Base-by-base conservation (phyloP, 345 rosid species). In the Pelargonium nanum region DNA sequence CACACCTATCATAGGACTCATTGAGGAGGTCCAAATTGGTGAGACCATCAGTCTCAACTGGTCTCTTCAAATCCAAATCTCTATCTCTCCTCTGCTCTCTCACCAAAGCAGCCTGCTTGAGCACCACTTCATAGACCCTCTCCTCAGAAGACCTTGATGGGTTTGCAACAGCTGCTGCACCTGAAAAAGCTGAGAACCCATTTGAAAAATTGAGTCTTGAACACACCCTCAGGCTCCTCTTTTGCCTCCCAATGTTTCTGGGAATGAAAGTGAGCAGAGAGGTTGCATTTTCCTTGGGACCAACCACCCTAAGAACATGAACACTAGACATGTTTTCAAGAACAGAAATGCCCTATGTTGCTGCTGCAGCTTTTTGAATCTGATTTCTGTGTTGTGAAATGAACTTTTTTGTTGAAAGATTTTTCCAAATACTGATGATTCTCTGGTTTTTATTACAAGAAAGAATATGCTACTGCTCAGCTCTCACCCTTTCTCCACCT, bases 71-170 rank as follows among this genome's bases (percentile, higher is more conserved):
- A 56, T 58, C 76, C 22, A 57, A 13, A 48, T 54, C 60, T 58
- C 23, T 55, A 26, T 55, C 59, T 21, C 25, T 44, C 59, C 68
- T 69, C 62, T 54, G 77, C 13, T 78, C 72, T 58, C 68, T 76
- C 56, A 78, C 81, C 68, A 78, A 51, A 54, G 83, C 81, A 15
- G 86, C 86, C 58, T 78, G 83, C 70, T 76, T 78, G 19, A 81
- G 64, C 32, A 81, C 86, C 34, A 81, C 83, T 55, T 78, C 79
- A 20, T 81, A 78, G 23, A 81, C 86, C 68, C 34, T 81, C 69
- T 78, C 74, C 74, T 60, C 83, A 0, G 83, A 76, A 21, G 83
- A 74, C 60, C 72, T 69, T 8, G 71, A 61, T 10, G 78, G 76
- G 63, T 64, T 70, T 22, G 73, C 75, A 28, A 73, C 72, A 34